phyloP scores from a whole-genome alignment of 495 filamentous ascomycete species.

The Podospora australis region DNA sequence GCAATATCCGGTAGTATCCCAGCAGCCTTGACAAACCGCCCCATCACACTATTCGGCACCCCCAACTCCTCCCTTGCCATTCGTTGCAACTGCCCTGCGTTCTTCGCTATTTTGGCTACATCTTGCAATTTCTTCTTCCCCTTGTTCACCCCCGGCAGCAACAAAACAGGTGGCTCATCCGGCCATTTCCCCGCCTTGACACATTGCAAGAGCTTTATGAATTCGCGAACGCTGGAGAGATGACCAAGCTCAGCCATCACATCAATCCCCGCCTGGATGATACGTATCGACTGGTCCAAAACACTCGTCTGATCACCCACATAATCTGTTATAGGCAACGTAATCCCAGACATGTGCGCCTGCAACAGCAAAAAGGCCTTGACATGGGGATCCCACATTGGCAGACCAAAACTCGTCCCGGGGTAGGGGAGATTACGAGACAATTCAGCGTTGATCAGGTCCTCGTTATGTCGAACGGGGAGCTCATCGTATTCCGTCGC shows the following conservation, averaged over 20 bases:
- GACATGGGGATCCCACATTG: constrained; percentile 98
- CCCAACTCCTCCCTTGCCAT: constrained; percentile 34
- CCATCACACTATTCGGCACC: constrained; percentile 23
- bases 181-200: constrained; percentile 94
- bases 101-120: neutral
- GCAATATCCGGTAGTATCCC: constrained; percentile 60
- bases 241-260: constrained; percentile 88
- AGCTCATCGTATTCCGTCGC: constrained; percentile 97
- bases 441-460: constrained; percentile 92
- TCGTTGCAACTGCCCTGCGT: constrained; percentile 35
- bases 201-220: constrained; percentile 82
- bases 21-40: constrained; percentile 52
- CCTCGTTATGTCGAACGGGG: constrained; percentile 97
- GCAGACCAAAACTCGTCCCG: constrained; percentile 51
- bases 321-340: constrained; percentile 93
- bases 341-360: constrained; percentile 87
- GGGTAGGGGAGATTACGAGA: constrained; percentile 67
- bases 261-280: constrained; percentile 87
- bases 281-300: constrained; percentile 92
- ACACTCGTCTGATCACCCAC: constrained; percentile 82
- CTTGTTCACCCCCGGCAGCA: constrained; percentile 68
- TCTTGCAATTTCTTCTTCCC: constrained; percentile 30
- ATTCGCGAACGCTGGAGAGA: constrained; percentile 61
- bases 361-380: constrained; percentile 94
- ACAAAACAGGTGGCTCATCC: constrained; percentile 66